Base-by-base conservation (phyloP, 192 early-diverging fungal species). In the Entomortierella lignicola region DNA sequence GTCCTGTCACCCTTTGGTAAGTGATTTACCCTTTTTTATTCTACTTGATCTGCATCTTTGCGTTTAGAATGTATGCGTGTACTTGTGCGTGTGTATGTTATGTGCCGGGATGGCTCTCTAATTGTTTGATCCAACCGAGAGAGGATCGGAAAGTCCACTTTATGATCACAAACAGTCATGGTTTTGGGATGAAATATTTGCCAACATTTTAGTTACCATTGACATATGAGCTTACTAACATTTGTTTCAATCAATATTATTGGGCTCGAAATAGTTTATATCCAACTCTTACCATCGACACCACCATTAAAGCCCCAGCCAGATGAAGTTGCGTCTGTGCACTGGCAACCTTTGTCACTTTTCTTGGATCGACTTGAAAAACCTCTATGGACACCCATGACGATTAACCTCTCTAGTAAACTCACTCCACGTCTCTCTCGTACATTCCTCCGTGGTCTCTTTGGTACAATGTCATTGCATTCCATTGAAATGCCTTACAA, bases 1-100 rank as follows among this genome's bases (percentile, higher is more conserved):
- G 70, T 81, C 6, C 72, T 83, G 18, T 85, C 79, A 23, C 83
- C 82, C 20, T 84, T 82, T 69, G 81, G 83, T 82, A 80, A 52
- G 54, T 29, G 0, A 2, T 27, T 8, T 43, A 5, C 29, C 11
- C 7, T 29, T 51, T 44, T 51, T 30, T 26, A 5, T 51, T 51
- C 11, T 44, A 43, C 41, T n/a, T 44, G 7, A 60, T 18, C 42
- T 44, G 39, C 21, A 29, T n/a, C 39, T 59, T 18, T 42, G 18
- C 21, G 32, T 58, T 13, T 5, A 37, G 6, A 13, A 31, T 60
- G 27, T 43, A 17, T 60, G 7, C 21, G 23, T 26, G n/a, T 43
- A 2, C 13, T 55, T 12, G 18, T 17, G 7, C 3, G 7, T 8
- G 8, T 57, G 4, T 20, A 43, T 39, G 57, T 2, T 7, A 10